phyloP scores from a whole-genome alignment of 352 stramenopile genomes.

The Bremia lactucae region DNA sequence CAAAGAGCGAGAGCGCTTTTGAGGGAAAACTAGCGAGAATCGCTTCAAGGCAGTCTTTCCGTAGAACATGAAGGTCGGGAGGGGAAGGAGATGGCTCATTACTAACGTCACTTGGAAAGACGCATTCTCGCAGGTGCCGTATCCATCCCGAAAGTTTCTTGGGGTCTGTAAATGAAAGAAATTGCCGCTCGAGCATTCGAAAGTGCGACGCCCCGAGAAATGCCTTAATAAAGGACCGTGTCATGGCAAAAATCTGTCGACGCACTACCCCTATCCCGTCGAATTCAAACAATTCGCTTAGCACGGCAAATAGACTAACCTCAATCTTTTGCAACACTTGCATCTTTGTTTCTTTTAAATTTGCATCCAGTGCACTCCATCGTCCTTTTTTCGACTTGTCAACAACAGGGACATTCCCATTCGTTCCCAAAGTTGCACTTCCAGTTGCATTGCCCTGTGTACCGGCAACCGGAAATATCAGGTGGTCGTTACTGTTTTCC shows the following conservation, averaged over 20 bases:
- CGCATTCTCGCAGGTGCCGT: slow-evolving; percentile 38
- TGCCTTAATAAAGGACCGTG: slow-evolving; percentile 67
- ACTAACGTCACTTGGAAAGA: slow-evolving; percentile 33
- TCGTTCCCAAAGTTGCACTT: background rate
- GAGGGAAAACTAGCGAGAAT: slow-evolving; percentile 64
- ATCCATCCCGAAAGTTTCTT: slow-evolving; percentile 51
- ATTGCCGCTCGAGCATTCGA: slow-evolving; percentile 71
- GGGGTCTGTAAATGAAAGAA: slow-evolving; percentile 68
- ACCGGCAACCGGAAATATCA: slow-evolving; percentile 6
- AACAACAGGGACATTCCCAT: slow-evolving; percentile 32
- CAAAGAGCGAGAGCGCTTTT: slow-evolving; percentile 64
- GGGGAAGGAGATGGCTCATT: slow-evolving; percentile 8
- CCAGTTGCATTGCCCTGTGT: slow-evolving; percentile 8
- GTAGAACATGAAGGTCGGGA: slow-evolving; percentile 42
- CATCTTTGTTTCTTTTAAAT: slow-evolving; percentile 76
- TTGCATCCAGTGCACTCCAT: slow-evolving; percentile 51
- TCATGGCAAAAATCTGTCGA: slow-evolving; percentile 78
- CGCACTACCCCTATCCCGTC: slow-evolving; percentile 74
- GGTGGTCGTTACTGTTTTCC: slow-evolving; percentile 10
- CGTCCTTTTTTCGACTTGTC: slow-evolving; percentile 51
- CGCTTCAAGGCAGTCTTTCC: slow-evolving; percentile 55
- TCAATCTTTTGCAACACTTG: slow-evolving; percentile 70
- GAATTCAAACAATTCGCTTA: slow-evolving; percentile 79
- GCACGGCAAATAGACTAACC: slow-evolving; percentile 59
- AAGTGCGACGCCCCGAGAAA: slow-evolving; percentile 76